Evolutionary conservation across 768 basidiomycete genomes (phyloP).

Genomic region (Pisolithus tinctorius): DNA sequence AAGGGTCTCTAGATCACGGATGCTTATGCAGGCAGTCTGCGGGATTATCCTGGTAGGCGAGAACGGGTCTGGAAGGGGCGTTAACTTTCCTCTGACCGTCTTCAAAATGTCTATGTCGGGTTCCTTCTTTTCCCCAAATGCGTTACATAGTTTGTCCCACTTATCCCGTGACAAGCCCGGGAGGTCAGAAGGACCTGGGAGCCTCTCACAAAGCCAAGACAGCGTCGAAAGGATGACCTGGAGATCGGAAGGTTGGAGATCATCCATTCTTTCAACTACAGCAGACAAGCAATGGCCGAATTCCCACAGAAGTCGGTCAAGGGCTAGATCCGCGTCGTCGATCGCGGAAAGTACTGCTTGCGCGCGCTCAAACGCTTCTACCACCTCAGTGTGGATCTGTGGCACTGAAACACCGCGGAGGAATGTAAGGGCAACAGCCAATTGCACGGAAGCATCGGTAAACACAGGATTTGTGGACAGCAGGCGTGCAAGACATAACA

Average conservation of each 20-base stretch:
- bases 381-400: slow-evolving; percentile 13
- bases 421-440: slow-evolving; percentile 27
- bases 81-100: slow-evolving; percentile 26
- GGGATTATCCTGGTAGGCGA: slow-evolving; percentile 24
- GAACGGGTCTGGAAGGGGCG: slow-evolving; percentile 18
- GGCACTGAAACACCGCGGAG: slow-evolving; percentile 24
- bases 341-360: slow-evolving; percentile 21
- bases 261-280: slow-evolving; percentile 20
- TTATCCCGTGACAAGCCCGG: slow-evolving; percentile 41
- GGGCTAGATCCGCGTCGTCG: slow-evolving; percentile 16
- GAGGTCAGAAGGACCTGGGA: slow-evolving; percentile 39
- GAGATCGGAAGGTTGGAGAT: slow-evolving; percentile 24
- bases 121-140: slow-evolving; percentile 22
- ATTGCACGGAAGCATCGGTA: slow-evolving; percentile 23
- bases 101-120: slow-evolving; percentile 26
- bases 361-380: slow-evolving; percentile 20
- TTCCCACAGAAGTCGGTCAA: slow-evolving; percentile 27
- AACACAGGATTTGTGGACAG: slow-evolving; percentile 21
- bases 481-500: slow-evolving; percentile 35
- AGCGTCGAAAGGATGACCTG: slow-evolving; percentile 41
- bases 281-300: slow-evolving; percentile 31
- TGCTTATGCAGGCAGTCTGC: slow-evolving; percentile 34
- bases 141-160: slow-evolving; percentile 41
- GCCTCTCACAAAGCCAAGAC: slow-evolving; percentile 49
- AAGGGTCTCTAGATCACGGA: slow-evolving; percentile 40